These are phyloP conservation scores for Lactifluus piperatus DNA, from an alignment of 768 basidiomycete genomes.

Conservation along the genomic window DNA sequence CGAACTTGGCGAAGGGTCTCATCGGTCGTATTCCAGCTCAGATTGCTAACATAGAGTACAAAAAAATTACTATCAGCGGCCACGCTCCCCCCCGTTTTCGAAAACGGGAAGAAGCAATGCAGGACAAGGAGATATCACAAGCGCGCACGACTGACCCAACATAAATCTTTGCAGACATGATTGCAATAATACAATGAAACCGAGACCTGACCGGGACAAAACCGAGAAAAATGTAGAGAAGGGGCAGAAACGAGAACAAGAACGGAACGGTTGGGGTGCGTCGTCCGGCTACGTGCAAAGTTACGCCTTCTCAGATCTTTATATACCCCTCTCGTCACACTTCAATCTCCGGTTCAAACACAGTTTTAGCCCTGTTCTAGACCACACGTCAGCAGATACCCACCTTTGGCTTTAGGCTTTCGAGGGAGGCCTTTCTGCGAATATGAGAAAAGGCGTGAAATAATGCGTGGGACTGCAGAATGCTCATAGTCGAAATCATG, in stretches of 20 bases:
- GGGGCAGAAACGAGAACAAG: constrained; percentile 8
- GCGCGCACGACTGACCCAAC: constrained; percentile 83
- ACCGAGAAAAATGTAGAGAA: constrained; percentile 20
- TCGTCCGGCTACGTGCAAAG: constrained; percentile 11
- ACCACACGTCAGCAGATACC: constrained; percentile 1
- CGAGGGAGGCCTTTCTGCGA: neutral
- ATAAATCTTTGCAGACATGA: constrained; percentile 82
- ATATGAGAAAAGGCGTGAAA: neutral
- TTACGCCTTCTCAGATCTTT: constrained; percentile 23
- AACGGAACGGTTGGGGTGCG: constrained; percentile 17
- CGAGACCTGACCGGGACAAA: constrained; percentile 19
- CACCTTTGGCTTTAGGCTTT: constrained; percentile 13
- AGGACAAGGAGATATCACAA: constrained; percentile 34
- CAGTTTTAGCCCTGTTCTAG: constrained; percentile 19
- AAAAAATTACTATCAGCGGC: constrained; percentile 48
- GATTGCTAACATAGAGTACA: constrained; percentile 57
- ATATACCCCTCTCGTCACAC: constrained; percentile 32
- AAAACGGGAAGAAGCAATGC: constrained; percentile 36
- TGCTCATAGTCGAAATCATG: neutral
- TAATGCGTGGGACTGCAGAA: neutral
- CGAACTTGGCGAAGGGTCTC: constrained; percentile 83
- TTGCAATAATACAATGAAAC: constrained; percentile 23
- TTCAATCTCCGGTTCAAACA: constrained; percentile 45
- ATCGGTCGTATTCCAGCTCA: constrained; percentile 96
- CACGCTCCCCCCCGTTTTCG: constrained; percentile 10